These are phyloP conservation scores for Fusarium dimerum DNA, from an alignment of 2,329 filamentous ascomycete genomes.

Conservation along the genomic window DNA sequence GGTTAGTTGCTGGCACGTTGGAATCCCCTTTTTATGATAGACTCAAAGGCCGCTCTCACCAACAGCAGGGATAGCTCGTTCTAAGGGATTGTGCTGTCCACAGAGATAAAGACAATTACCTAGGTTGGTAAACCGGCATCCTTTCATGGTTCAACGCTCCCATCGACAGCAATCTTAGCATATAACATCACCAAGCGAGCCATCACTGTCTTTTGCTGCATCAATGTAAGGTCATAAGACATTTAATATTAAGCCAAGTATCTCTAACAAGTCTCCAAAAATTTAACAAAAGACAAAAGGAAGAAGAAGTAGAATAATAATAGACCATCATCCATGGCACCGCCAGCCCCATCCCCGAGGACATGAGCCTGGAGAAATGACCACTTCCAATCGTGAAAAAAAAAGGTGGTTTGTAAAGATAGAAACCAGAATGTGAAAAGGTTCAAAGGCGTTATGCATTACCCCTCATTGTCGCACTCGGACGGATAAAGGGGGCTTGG, in stretches of 20 bases:
- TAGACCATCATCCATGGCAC: background rate
- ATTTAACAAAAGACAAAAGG: background rate
- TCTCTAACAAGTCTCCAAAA: background rate
- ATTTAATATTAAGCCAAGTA: background rate
- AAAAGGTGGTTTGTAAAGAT: slow-evolving; percentile 9
- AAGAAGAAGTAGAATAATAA: background rate
- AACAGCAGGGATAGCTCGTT: too few species aligned
- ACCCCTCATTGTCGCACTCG: slow-evolving; percentile 13
- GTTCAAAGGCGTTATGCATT: slow-evolving; percentile 2
- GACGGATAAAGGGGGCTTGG: background rate
- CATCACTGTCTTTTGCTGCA: background rate
- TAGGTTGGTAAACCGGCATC: too few species aligned
- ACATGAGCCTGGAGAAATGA: slow-evolving; percentile 4
- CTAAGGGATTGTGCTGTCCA: too few species aligned
- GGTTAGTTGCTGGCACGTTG: too few species aligned
- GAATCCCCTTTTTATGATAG: too few species aligned
- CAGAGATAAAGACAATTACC: too few species aligned
- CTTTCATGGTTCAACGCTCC: too few species aligned
- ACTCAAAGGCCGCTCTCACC: too few species aligned
- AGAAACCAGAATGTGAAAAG: slow-evolving; percentile 20
- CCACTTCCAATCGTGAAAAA: slow-evolving; percentile 17
- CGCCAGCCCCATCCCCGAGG: background rate
- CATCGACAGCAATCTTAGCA: too few species aligned
- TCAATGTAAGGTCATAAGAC: background rate
- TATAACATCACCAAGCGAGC: too few species aligned